phyloP scores from a whole-genome alignment of 2,329 filamentous ascomycete species.

The Cladophialophora psammophila region DNA sequence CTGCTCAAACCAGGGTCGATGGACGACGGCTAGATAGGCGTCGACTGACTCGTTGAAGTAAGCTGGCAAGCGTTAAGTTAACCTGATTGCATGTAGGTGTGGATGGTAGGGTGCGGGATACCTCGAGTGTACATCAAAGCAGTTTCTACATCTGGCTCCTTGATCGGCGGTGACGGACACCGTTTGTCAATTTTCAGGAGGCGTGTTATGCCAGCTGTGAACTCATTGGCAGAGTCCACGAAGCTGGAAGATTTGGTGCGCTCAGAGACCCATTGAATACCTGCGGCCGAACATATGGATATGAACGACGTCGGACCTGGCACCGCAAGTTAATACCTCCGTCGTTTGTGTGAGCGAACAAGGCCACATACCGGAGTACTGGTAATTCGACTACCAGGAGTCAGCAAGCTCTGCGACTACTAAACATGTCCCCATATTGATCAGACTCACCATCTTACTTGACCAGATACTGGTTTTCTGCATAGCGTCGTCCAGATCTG shows the following conservation, averaged over 20 bases:
- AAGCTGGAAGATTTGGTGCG: neutral
- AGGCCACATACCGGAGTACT: neutral
- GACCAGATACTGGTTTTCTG: neutral
- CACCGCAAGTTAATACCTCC: neutral
- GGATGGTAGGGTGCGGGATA: too few relatives aligned
- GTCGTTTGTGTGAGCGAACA: too few relatives aligned
- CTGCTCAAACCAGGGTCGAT: slow-evolving; percentile 16
- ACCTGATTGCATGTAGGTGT: too few relatives aligned
- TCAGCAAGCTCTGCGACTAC: neutral
- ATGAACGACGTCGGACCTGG: neutral
- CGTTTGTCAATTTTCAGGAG: neutral
- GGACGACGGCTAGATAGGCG: neutral
- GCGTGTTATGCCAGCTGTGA: neutral
- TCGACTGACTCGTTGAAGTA: slow-evolving; percentile 10
- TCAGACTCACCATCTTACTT: neutral
- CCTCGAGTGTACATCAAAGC: neutral
- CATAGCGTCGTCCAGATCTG: neutral
- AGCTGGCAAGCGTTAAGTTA: neutral
- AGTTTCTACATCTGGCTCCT: neutral
- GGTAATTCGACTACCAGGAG: neutral
- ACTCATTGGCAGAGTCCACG: neutral
- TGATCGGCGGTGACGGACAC: neutral
- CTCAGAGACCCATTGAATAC: neutral
- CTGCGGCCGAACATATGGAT: neutral
- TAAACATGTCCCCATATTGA: too few relatives aligned